These are phyloP conservation scores for Zanthoxylum bungeanum DNA, from an alignment of 345 rosid species.

Conservation along the genomic window DNA sequence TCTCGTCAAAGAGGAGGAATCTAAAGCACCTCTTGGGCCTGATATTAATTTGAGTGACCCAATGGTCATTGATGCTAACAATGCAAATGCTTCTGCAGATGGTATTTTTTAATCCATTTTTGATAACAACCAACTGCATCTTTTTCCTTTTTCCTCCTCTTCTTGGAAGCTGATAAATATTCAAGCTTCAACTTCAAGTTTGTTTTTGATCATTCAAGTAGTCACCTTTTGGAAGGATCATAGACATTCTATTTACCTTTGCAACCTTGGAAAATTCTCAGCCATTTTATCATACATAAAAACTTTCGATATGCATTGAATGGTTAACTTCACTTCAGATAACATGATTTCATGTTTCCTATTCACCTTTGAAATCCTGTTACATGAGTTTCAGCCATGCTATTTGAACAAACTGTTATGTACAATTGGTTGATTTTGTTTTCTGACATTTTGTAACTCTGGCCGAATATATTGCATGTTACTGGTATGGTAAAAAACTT, in stretches of 20 bases:
- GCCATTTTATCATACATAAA: neutral
- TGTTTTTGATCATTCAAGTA: neutral
- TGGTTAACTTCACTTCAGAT: neutral
- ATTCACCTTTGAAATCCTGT: neutral
- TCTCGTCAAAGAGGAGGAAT: constrained; percentile 84
- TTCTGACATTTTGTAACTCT: neutral
- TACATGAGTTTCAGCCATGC: neutral
- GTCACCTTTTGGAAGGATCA: neutral
- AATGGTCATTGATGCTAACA: constrained; percentile 69
- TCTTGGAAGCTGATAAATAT: neutral
- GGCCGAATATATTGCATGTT: neutral
- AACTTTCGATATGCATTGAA: neutral
- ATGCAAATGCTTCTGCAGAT: constrained; percentile 42
- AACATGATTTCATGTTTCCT: neutral
- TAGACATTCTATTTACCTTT: neutral
- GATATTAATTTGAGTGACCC: constrained; percentile 69
- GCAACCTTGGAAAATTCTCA: neutral
- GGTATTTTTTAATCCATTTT: constrained; percentile 46
- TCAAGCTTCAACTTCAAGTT: neutral
- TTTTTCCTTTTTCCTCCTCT: neutral
- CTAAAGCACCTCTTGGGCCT: constrained; percentile 48
- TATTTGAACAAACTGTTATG: neutral
- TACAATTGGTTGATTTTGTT: neutral
- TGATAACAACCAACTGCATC: neutral
- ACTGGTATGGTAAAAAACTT: neutral